Evolutionary conservation across 495 filamentous ascomycete species (phyloP).

Genomic region (Lophium mytilinum): DNA sequence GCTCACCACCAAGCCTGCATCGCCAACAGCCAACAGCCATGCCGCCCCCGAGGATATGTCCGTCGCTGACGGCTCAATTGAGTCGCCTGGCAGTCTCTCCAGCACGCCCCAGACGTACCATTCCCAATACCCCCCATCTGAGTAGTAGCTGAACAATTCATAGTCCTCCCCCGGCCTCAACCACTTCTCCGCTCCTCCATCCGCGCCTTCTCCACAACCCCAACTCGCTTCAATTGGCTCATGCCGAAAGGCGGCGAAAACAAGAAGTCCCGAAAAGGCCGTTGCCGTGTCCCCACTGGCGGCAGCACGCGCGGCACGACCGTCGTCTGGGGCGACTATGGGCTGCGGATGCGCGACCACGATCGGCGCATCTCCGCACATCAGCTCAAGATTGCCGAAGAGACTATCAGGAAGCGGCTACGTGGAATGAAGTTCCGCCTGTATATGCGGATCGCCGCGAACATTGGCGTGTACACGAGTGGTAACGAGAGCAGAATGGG

Average conservation of each 20-base stretch:
- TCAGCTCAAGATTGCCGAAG: constrained; percentile 81
- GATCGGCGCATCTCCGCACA: constrained; percentile 81
- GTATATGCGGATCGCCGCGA: constrained; percentile 83
- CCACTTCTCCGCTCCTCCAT: constrained; percentile 19
- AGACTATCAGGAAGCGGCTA: constrained; percentile 79
- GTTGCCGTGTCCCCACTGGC: constrained; percentile 78
- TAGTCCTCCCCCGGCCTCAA: constrained; percentile 15
- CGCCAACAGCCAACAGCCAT: constrained; percentile 6
- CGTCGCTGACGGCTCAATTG: constrained; percentile 21
- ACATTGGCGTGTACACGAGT: constrained; percentile 88
- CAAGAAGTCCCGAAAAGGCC: constrained; percentile 84
- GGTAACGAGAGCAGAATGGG: constrained; percentile 97
- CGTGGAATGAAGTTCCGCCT: constrained; percentile 87
- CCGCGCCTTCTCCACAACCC: constrained; percentile 68
- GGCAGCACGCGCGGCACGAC: constrained; percentile 89
- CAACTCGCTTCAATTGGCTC: constrained; percentile 63
- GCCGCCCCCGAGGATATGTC: constrained; percentile 21
- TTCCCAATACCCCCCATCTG: not conserved
- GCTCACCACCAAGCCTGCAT: not conserved
- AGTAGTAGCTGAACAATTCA: not conserved
- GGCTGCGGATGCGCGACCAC: constrained; percentile 87
- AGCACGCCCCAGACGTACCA: constrained; percentile 24
- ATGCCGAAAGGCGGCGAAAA: constrained; percentile 64
- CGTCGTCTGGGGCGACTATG: constrained; percentile 93
- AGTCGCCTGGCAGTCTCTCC: constrained; percentile 7